These are phyloP conservation scores for Melocanna baccifera DNA, from an alignment of 176 grass and related monocot species.

Conservation along the genomic window DNA sequence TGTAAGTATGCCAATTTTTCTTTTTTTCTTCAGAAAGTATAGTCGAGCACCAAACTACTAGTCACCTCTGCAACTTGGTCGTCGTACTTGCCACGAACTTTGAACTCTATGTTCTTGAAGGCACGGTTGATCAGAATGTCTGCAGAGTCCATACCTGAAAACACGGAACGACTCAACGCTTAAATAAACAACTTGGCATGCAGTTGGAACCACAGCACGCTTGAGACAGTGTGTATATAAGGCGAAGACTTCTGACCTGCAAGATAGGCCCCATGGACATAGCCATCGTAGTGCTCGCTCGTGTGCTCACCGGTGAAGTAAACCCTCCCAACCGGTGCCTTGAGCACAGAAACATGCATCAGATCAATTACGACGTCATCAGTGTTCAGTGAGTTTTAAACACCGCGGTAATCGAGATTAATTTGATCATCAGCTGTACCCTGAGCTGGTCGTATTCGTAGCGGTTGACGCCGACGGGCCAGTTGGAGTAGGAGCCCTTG, in stretches of 20 bases:
- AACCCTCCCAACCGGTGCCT: constrained; percentile 65
- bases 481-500: constrained; percentile 61
- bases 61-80: background rate
- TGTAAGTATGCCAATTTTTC: background rate
- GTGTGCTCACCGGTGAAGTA: constrained; percentile 84
- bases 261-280: constrained; percentile 63
- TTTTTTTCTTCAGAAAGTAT: background rate
- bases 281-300: constrained; percentile 61
- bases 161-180: background rate
- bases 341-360: background rate
- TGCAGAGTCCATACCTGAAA: constrained; percentile 14
- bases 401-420: background rate
- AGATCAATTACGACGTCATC: background rate
- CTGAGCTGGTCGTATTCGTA: constrained; percentile 62
- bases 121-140: constrained; percentile 1
- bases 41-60: background rate
- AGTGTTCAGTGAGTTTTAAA: background rate
- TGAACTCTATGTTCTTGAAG: constrained; percentile 32
- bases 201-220: background rate
- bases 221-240: no score
- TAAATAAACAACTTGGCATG: background rate
- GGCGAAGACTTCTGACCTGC: constrained; percentile 7
- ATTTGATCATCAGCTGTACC: constrained; percentile 14
- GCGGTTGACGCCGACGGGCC: constrained; percentile 58
- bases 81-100: constrained; percentile 32